Conservation (phyloP, 75 land plant species). For the Selaginella moellendorffii region DNA sequence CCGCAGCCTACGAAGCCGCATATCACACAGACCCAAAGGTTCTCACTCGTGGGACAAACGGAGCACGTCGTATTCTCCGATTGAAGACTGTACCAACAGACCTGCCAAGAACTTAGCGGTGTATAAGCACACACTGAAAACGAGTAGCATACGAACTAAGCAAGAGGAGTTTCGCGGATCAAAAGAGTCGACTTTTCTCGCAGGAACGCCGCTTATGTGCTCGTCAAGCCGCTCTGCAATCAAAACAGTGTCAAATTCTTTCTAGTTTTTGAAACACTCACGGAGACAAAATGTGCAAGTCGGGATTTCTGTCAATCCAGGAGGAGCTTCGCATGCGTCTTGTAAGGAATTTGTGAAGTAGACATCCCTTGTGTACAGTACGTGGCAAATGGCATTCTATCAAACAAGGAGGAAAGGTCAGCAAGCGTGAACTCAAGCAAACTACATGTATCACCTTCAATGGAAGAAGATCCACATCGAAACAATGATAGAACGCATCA, state of each 20-base stretch:
- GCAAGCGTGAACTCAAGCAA: not conserved
- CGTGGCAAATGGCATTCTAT: not conserved
- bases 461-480: not conserved
- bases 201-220: conserved; percentile 1
- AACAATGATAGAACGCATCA: not conserved
- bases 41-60: conserved; percentile 2
- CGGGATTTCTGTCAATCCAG: conserved; percentile 1
- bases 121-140: too few relatives aligned
- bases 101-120: too few relatives aligned
- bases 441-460: not conserved
- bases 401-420: too few relatives aligned
- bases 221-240: conserved; percentile 7
- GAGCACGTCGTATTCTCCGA: not conserved
- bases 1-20: conserved; percentile 7
- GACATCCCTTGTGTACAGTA: not conserved
- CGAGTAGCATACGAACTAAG: too few relatives aligned
- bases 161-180: not conserved
- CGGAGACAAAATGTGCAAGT: conserved; percentile 1
- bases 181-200: not conserved
- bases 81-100: not conserved
- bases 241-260: too few relatives aligned
- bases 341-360: not conserved
- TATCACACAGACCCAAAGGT: conserved; percentile 6
- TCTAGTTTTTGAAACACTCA: not conserved
- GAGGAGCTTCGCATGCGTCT: not conserved